Percentiles rank a stretch among this genome's conserved stretches.
phyloP scores from a whole-genome alignment of 179 eudicot genomes.

The Spergularia azorica region DNA sequence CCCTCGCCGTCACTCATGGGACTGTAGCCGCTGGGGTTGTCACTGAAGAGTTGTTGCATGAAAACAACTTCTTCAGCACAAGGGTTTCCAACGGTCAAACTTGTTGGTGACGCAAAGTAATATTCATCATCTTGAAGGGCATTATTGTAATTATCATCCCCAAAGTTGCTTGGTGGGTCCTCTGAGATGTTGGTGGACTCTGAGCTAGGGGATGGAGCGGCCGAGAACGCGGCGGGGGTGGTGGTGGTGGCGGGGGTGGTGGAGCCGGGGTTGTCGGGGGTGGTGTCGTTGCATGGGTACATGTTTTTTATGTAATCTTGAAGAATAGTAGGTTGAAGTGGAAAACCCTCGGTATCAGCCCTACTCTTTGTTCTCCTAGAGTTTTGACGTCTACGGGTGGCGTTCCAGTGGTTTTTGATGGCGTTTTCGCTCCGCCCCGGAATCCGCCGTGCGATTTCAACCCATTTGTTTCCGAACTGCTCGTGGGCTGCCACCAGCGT shows the following conservation, averaged over 20 bases:
- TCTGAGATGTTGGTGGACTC: constrained; percentile 16
- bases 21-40: neutral
- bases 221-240: neutral
- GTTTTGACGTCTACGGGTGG: constrained; percentile 57
- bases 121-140: constrained; percentile 24
- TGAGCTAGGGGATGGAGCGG: constrained; percentile 25
- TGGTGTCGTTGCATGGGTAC: constrained; percentile 2
- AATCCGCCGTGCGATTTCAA: constrained; percentile 62
- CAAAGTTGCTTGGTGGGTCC: constrained; percentile 17
- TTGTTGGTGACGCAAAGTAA: constrained; percentile 17
- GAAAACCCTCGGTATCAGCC: constrained; percentile 5
- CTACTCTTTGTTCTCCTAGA: constrained; percentile 43
- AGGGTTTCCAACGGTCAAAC: constrained; percentile 23
- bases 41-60: constrained; percentile 44
- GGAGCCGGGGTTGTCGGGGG: constrained; percentile 11
- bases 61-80: constrained; percentile 52
- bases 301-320: constrained; percentile 52
- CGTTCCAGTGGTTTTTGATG: constrained; percentile 84
- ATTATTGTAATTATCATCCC: neutral
- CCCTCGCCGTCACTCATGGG: neutral
- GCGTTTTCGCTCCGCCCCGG: constrained; percentile 77
- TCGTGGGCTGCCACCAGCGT: constrained; percentile 53
- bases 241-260: neutral
- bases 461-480: constrained; percentile 64
- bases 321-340: constrained; percentile 39